Percentiles rank a stretch among this genome's conserved stretches.
phyloP scores from a whole-genome alignment of 1,284 basidiomycete species.

The Ceratobasidium sp. region DNA sequence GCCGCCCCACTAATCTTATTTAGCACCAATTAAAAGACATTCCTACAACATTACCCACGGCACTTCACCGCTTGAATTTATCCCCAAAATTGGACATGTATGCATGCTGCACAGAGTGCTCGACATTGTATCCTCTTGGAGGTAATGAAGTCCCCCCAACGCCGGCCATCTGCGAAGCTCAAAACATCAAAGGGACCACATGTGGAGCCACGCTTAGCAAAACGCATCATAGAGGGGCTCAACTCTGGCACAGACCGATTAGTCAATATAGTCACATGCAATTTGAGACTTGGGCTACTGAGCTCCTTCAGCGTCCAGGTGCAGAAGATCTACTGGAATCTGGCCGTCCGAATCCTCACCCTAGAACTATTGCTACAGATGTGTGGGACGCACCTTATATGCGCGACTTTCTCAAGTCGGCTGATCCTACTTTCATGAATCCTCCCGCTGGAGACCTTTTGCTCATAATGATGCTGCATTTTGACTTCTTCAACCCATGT shows the following conservation, averaged over 20 bases:
- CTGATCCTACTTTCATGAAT: neutral
- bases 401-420: neutral
- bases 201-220: neutral
- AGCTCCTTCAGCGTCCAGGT: neutral
- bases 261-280: neutral
- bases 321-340: neutral
- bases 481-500: conserved; percentile 41
- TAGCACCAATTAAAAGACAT: neutral
- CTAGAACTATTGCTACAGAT: neutral
- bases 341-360: neutral
- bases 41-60: neutral
- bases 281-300: neutral
- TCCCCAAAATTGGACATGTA: neutral
- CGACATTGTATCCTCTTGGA: neutral
- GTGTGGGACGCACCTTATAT: neutral
- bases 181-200: neutral
- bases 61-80: neutral
- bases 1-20: neutral
- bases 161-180: neutral
- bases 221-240: neutral
- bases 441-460: neutral
- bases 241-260: neutral
- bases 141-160: neutral
- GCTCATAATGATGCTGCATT: neutral
- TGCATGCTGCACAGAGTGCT: neutral